Evolutionary conservation across 2,329 filamentous ascomycete species (phyloP).

Genomic region (Cladosporium sp.): DNA sequence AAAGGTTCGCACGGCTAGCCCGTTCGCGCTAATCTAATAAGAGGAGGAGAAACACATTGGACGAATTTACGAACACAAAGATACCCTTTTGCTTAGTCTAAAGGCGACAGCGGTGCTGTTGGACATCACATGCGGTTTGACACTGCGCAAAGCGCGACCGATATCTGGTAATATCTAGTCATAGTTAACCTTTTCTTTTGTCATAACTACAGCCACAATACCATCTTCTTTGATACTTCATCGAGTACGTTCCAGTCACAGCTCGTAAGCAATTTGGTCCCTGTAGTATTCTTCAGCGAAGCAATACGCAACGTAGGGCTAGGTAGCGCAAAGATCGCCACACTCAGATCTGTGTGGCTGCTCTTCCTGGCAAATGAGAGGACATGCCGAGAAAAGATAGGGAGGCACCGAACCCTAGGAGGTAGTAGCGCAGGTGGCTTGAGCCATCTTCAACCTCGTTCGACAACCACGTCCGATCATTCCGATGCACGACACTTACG

Average conservation of each 20-base stretch:
- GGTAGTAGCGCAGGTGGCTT: too few species aligned
- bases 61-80: conserved; percentile 4
- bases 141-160: background rate
- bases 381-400: too few species aligned
- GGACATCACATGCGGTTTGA: conserved; percentile 3
- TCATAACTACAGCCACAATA: background rate
- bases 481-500: too few species aligned
- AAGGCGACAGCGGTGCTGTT: conserved; percentile 10
- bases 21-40: background rate
- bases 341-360: too few species aligned
- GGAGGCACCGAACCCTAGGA: too few species aligned
- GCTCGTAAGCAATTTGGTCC: too few species aligned
- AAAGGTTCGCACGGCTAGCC: background rate
- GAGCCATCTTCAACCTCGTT: too few species aligned
- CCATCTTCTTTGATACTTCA: background rate
- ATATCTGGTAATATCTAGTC: conserved; percentile 14
- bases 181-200: conserved; percentile 4
- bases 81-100: conserved; percentile 6
- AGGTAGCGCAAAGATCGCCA: too few species aligned
- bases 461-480: too few species aligned
- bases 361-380: too few species aligned
- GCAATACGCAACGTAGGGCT: too few species aligned
- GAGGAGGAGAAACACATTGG: background rate
- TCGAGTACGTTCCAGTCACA: background rate
- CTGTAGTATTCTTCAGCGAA: too few species aligned